Percentiles rank a stretch among this genome's conserved stretches.
phyloP scores from a whole-genome alignment of 2,329 filamentous ascomycete genomes.

The Graphilbum fragrans region DNA sequence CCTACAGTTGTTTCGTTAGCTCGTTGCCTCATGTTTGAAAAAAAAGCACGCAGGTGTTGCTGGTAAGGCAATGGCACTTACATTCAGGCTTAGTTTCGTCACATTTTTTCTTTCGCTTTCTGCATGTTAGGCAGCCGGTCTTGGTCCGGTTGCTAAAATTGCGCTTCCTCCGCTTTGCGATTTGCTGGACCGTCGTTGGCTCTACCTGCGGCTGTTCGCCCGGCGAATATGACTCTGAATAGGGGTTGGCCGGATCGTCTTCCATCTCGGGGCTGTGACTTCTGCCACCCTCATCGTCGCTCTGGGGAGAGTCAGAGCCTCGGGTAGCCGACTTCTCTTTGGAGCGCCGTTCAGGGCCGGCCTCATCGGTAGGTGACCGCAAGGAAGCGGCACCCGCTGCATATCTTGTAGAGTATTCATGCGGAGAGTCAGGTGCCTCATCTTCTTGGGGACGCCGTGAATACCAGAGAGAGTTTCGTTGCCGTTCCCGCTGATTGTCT shows the following conservation, averaged over 20 bases:
- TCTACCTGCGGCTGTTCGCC: constrained; percentile 33
- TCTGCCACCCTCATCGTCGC: constrained; percentile 39
- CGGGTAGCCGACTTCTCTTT: constrained; percentile 5
- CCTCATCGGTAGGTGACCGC: constrained; percentile 32
- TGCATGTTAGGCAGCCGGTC: constrained; percentile 87
- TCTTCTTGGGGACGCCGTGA: constrained; percentile 34
- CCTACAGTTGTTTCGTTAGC: too few species aligned
- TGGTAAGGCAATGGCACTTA: constrained; percentile 36
- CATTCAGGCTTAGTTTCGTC: constrained; percentile 90
- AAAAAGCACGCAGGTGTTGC: background rate
- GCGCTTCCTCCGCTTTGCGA: constrained; percentile 57
- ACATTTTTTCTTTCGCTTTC: constrained; percentile 92
- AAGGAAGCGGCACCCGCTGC: constrained; percentile 30
- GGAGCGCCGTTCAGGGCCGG: constrained; percentile 24
- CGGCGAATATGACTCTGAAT: constrained; percentile 31
- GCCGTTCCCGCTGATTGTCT: constrained; percentile 12
- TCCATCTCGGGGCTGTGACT: constrained; percentile 39
- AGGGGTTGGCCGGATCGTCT: constrained; percentile 32
- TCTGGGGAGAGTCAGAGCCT: constrained; percentile 30
- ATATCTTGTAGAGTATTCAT: constrained; percentile 19
- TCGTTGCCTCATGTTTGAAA: too few species aligned
- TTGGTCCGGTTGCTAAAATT: constrained; percentile 95
- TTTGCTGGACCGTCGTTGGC: constrained; percentile 31
- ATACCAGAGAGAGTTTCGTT: constrained; percentile 37
- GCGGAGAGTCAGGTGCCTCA: constrained; percentile 31